Evolutionary conservation across 176 grass and related monocot species (phyloP), one percentile per base, ranked within the genome.

Genomic region (Lolium perenne): DNA sequence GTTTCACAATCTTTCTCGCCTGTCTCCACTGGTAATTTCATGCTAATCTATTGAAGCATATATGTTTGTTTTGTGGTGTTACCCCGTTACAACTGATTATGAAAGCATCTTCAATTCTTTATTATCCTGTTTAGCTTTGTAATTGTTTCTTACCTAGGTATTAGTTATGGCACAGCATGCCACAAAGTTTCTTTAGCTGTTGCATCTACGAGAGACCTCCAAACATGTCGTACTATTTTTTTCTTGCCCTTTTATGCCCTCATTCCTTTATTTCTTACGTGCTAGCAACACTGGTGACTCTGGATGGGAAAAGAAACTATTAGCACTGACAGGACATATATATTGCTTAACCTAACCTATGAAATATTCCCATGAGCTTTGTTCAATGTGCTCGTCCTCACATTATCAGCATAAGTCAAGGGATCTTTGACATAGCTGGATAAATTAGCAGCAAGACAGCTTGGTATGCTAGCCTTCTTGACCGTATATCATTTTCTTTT

Each of bases 21-120:
- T 91, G 49, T 75, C 59, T 84, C n/a, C 67, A 3, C 59, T 84
- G 89, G 89, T 91, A 91, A 87, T 76, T 74, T 84, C 15, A 68
- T 69, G 32, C 60, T 80, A 48, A 80, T 55, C 40, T 87, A 17
- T 48, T 73, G 32, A 77, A 45, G 20, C 71, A 90, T 38, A 25
- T 41, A 22, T 79, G 63, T 69, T 74, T 79, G 9, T 83, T 83
- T 83, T 58, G 7, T 83, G 10, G 10, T 73, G 40, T 20, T 72
- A 18, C n/a, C 50, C 50, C 86, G 29, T 70, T 71, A 14, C 40
- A 71, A 21, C 63, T 69, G 9, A 18, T 66, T 2, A 5, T 9
- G 40, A 77, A 61, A 76, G 43, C 32, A 57, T 46, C 6, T 55
- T 46, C 32, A 65, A 68, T 76, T 46, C 6, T 55, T 46, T 21